A percentile compares a stretch with the other conserved stretches of the same genome.
Evolutionary conservation across 768 basidiomycete genomes (phyloP).

Genomic region (Mycena olivaceomarginata): DNA sequence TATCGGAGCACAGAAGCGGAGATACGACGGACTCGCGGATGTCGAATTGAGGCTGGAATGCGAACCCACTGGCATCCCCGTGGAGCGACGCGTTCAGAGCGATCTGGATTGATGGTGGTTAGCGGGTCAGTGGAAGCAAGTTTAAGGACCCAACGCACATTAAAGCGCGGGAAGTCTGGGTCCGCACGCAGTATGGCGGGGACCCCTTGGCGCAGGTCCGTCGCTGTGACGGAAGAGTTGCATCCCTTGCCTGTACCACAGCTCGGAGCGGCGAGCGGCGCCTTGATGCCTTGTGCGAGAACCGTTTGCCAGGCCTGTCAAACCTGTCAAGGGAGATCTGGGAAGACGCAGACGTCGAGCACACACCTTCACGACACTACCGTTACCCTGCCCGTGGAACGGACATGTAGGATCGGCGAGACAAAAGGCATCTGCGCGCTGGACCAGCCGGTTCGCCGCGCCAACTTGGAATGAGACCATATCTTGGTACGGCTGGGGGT

Average conservation of each 20-base stretch:
- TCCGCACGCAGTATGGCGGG: neutral
- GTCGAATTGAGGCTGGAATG: conserved; percentile 17
- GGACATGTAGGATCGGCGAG: conserved; percentile 41
- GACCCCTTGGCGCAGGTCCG: conserved; percentile 8
- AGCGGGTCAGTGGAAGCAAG: neutral
- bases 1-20: conserved; percentile 34
- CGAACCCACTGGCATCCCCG: conserved; percentile 34
- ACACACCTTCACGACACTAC: conserved; percentile 58
- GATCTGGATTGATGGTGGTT: neutral
- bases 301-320: conserved; percentile 29
- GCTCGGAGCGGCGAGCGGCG: conserved; percentile 16
- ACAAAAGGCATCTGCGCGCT: conserved; percentile 46
- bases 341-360: neutral
- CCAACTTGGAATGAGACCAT: conserved; percentile 32
- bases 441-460: conserved; percentile 42
- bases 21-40: conserved; percentile 31
- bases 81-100: conserved; percentile 31
- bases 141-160: neutral
- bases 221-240: conserved; percentile 28
- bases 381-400: conserved; percentile 25
- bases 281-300: conserved; percentile 1
- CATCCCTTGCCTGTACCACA: conserved; percentile 18
- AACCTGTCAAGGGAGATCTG: too few species aligned
- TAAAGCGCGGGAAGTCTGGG: conserved; percentile 9
- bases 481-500: too few species aligned